phyloP scores from a whole-genome alignment of 2,329 filamentous ascomycete species.

The Aspergillus sp. region DNA sequence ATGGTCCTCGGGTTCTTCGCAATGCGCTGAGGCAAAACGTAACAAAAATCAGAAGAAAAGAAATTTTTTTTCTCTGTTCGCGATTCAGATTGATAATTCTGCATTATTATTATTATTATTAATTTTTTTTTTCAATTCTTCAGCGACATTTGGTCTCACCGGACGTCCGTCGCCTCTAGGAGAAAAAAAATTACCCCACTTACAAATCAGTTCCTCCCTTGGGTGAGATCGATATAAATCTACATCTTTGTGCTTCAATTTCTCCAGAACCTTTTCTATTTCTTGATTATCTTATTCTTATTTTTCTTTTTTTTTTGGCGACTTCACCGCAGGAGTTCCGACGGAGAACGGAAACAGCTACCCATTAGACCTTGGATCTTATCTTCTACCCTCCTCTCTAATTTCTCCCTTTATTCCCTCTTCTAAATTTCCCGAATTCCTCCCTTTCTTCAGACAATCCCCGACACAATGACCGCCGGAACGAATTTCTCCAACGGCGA shows the following conservation, averaged over 20 bases:
- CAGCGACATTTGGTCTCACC: background rate
- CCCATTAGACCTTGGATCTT: background rate
- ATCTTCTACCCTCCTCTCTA: background rate
- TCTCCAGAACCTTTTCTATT: background rate
- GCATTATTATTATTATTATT: too few relatives aligned
- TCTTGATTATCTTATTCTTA: background rate
- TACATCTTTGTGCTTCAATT: background rate
- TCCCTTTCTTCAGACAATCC: background rate
- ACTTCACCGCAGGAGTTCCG: background rate
- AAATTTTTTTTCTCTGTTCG: constrained; percentile 4
- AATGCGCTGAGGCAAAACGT: constrained; percentile 23
- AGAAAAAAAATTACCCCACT: background rate
- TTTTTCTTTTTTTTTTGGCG: background rate
- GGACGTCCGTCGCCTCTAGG: background rate
- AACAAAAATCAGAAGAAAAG: constrained; percentile 25
- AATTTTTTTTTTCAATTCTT: background rate
- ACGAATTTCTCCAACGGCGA: constrained; percentile 37
- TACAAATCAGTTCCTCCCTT: constrained; percentile 16
- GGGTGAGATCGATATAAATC: background rate
- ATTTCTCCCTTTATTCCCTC: background rate
- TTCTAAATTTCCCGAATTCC: constrained; percentile 8
- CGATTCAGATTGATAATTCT: background rate
- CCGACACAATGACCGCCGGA: constrained; percentile 23
- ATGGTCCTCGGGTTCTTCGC: constrained; percentile 19
- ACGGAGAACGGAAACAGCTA: background rate